Conservation (phyloP, 1,284 basidiomycete genomes). For the Ustanciosporium gigantosporum region DNA sequence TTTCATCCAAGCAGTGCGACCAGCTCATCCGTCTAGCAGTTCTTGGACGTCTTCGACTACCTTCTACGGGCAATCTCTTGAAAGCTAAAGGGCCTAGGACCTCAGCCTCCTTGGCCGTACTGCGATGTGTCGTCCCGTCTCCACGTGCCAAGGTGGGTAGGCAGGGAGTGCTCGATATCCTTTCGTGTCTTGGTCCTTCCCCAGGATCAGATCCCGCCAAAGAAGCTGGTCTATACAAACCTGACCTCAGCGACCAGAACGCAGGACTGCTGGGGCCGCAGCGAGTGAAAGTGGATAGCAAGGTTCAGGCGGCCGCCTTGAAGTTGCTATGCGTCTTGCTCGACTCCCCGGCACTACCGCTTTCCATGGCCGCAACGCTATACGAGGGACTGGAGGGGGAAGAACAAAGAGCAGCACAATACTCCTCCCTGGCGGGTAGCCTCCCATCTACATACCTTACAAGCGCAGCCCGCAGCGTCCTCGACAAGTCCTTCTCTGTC, state of each 20-base stretch:
- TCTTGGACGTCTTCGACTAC: constrained; percentile 16
- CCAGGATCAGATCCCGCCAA: constrained; percentile 19
- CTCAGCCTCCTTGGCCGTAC: constrained; percentile 18
- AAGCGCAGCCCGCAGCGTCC: constrained; percentile 13
- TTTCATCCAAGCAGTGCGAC: constrained; percentile 26
- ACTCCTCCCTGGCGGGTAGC: constrained; percentile 9
- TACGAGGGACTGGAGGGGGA: constrained; percentile 17
- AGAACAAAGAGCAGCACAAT: constrained; percentile 20
- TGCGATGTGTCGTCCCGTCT: constrained; percentile 21
- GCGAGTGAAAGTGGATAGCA: constrained; percentile 27
- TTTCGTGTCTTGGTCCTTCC: constrained; percentile 21
- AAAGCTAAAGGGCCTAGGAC: constrained; percentile 22
- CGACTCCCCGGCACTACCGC: constrained; percentile 24
- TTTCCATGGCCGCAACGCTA: constrained; percentile 22
- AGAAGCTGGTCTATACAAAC: constrained; percentile 8
- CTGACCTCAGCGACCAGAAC: background rate
- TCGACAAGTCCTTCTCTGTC: constrained; percentile 37
- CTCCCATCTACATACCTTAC: constrained; percentile 39
- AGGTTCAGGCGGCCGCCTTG: constrained; percentile 30
- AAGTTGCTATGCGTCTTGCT: constrained; percentile 32
- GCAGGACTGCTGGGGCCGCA: constrained; percentile 9
- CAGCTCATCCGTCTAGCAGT: constrained; percentile 25
- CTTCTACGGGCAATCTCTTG: constrained; percentile 5
- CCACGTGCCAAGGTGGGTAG: constrained; percentile 20
- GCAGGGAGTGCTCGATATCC: constrained; percentile 20